Conservation (phyloP, 78 protist species). For the Salpingoeca rosetta region DNA sequence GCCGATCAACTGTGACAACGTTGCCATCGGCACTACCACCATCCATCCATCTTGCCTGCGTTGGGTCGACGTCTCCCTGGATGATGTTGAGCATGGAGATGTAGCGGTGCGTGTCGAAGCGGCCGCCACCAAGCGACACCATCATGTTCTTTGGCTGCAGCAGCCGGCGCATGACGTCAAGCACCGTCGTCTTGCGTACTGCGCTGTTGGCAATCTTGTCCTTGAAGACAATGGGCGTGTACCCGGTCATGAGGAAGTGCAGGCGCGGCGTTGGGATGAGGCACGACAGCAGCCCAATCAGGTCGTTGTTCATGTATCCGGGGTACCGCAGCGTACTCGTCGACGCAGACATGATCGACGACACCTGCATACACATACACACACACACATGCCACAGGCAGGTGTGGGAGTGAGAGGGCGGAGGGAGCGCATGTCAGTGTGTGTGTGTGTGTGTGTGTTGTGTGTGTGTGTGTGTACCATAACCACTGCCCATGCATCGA, state of each 20-base stretch:
- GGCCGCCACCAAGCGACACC: conserved; percentile 61
- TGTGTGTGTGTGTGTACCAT: too few species aligned
- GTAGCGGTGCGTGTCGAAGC: conserved; percentile 64
- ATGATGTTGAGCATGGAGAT: conserved; percentile 94
- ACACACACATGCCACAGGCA: too few species aligned
- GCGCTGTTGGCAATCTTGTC: background rate
- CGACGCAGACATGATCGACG: conserved; percentile 95
- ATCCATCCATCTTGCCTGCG: too few species aligned
- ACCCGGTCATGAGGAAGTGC: conserved; percentile 97
- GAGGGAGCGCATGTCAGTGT: too few species aligned
- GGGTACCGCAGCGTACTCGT: conserved; percentile 95
- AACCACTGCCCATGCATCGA: too few species aligned
- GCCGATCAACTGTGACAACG: too few species aligned
- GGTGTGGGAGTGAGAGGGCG: too few species aligned
- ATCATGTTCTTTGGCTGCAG: conserved; percentile 91
- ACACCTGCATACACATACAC: conserved; percentile 40
- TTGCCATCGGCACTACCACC: too few species aligned
- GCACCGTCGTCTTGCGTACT: conserved; percentile 94
- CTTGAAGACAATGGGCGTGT: background rate
- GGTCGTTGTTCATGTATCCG: conserved; percentile 95
- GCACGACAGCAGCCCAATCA: conserved; percentile 89
- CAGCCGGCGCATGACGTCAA: conserved; percentile 97
- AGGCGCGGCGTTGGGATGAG: conserved; percentile 98
- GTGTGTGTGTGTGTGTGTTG: too few species aligned
- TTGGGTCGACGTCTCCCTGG: conserved; percentile 98